Percentiles rank a stretch among this genome's conserved stretches.
Conservation (phyloP, 2,329 filamentous ascomycete species). For the Phialophora expanda region DNA sequence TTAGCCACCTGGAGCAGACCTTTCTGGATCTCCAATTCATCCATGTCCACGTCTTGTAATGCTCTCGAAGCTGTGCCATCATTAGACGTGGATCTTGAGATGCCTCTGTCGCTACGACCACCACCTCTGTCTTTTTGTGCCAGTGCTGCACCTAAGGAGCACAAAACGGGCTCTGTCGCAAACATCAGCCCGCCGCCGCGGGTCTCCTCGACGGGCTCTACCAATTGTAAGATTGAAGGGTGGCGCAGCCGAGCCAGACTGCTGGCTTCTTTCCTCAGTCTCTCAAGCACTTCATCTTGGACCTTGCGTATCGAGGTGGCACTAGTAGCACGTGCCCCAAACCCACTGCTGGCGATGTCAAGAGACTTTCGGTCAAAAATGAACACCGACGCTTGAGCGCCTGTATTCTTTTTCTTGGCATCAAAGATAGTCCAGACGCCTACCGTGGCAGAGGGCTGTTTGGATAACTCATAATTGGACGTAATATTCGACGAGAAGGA, state of each 20-base stretch:
- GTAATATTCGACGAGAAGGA: slow-evolving; percentile 93
- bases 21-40: slow-evolving; percentile 97
- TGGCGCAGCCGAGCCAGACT: slow-evolving; percentile 86
- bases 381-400: slow-evolving; percentile 87
- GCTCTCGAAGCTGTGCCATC: slow-evolving; percentile 67
- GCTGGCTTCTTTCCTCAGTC: slow-evolving; percentile 88
- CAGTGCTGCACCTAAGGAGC: slow-evolving; percentile 80
- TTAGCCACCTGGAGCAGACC: slow-evolving; percentile 91
- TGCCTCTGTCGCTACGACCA: slow-evolving; percentile 30
- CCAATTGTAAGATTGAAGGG: slow-evolving; percentile 87
- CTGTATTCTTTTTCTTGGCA: slow-evolving; percentile 93
- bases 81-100: slow-evolving; percentile 54
- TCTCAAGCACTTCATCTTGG: slow-evolving; percentile 87
- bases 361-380: slow-evolving; percentile 90
- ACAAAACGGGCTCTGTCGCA: slow-evolving; percentile 87
- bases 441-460: slow-evolving; percentile 75
- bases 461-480: slow-evolving; percentile 84
- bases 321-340: slow-evolving; percentile 63
- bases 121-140: slow-evolving; percentile 91
- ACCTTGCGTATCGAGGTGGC: slow-evolving; percentile 75
- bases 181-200: slow-evolving; percentile 91
- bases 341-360: slow-evolving; percentile 66
- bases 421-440: slow-evolving; percentile 98
- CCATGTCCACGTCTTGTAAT: slow-evolving; percentile 85
- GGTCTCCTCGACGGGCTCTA: slow-evolving; percentile 94